Conservation (phyloP, 2,329 filamentous ascomycete species). For the Claviceps sp. region DNA sequence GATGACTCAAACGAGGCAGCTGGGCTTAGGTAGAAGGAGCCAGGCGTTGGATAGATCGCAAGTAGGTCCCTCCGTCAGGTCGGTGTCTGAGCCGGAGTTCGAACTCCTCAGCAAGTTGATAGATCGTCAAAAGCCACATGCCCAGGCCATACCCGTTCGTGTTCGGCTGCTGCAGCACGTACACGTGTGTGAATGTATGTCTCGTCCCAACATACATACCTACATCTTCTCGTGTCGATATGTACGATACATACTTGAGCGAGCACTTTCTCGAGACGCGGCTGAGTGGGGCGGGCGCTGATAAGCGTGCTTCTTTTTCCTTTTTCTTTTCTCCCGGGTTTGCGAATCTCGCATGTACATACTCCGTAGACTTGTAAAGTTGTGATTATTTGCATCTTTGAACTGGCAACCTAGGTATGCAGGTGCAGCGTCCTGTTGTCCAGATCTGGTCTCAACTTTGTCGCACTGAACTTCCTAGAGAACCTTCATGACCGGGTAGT, state of each 20-base stretch:
- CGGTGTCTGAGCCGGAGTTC: too few relatives aligned
- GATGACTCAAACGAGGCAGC: too few relatives aligned
- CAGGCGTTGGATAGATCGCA: too few relatives aligned
- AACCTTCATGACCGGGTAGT: background rate
- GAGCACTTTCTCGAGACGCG: background rate
- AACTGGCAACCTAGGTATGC: too few relatives aligned
- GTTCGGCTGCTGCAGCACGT: background rate
- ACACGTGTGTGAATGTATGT: background rate
- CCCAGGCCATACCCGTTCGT: background rate
- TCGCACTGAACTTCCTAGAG: background rate
- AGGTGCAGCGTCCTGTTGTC: too few relatives aligned
- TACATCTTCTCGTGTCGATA: background rate
- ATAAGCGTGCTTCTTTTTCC: background rate
- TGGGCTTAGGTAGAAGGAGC: too few relatives aligned
- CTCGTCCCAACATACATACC: background rate
- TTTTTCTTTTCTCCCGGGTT: background rate
- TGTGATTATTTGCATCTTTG: background rate
- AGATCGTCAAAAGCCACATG: too few relatives aligned
- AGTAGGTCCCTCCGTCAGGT: too few relatives aligned
- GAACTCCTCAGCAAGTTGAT: too few relatives aligned
- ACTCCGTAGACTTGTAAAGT: too few relatives aligned
- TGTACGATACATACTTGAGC: too few relatives aligned
- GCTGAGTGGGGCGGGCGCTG: background rate
- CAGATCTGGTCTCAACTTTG: background rate
- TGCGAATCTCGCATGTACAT: too few relatives aligned